Evolutionary conservation across 2,329 filamentous ascomycete genomes (phyloP).

Genomic region (Graphiopsis chlorocephala): DNA sequence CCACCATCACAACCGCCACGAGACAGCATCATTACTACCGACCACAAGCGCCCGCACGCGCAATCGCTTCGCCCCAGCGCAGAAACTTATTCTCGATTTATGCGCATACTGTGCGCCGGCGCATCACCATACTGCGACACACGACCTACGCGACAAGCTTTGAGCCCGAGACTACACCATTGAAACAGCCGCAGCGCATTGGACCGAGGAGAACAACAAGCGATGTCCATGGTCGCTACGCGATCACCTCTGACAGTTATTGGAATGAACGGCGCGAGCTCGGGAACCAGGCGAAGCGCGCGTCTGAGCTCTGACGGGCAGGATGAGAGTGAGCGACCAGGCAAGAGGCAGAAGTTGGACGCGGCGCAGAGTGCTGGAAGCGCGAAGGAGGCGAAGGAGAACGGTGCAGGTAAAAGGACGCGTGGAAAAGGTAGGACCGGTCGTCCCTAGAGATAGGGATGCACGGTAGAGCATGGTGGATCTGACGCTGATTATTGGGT

Average conservation of each 20-base stretch:
- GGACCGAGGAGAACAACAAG: constrained; percentile 12
- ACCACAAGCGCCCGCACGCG: constrained; percentile 19
- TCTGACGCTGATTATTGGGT: constrained; percentile 5
- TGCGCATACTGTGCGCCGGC: constrained; percentile 14
- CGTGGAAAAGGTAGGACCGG: constrained; percentile 34
- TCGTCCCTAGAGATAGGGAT: constrained; percentile 22
- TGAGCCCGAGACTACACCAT: background rate
- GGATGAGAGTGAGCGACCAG: constrained; percentile 36
- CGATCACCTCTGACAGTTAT: constrained; percentile 46
- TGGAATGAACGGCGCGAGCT: constrained; percentile 44
- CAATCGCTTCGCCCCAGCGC: constrained; percentile 13
- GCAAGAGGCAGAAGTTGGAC: constrained; percentile 36
- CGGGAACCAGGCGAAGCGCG: constrained; percentile 47
- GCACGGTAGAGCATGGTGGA: constrained; percentile 28
- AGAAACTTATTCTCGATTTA: background rate
- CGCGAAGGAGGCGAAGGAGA: constrained; percentile 43
- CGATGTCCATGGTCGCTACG: constrained; percentile 39
- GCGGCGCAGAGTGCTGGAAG: constrained; percentile 22
- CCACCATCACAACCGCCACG: constrained; percentile 10
- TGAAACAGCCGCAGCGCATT: constrained; percentile 8
- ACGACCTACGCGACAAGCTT: constrained; percentile 20
- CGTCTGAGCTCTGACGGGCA: constrained; percentile 42
- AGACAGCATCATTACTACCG: constrained; percentile 24
- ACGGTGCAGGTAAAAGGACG: constrained; percentile 33
- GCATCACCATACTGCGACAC: constrained; percentile 13